phyloP scores from a whole-genome alignment of 2,329 filamentous ascomycete species.

The Aureobasidium sp. region DNA sequence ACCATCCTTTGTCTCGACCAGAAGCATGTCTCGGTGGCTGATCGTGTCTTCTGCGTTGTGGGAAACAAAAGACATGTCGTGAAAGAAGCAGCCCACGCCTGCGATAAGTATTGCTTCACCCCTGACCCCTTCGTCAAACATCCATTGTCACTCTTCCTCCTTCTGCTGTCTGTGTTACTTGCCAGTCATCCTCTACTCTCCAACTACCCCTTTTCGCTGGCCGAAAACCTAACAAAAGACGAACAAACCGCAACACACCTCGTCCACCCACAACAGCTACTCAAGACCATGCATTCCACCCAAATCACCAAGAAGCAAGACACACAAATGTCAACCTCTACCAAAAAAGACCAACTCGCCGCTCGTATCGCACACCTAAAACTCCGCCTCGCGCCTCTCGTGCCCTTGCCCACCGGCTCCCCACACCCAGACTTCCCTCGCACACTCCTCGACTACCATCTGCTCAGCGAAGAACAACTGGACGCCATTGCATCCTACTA shows the following conservation, averaged over 20 bases:
- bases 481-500: slow-evolving; percentile 64
- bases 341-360: slow-evolving; percentile 34
- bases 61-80: not conserved
- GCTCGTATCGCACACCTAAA: slow-evolving; percentile 58
- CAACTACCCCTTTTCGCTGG: slow-evolving; percentile 5
- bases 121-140: not conserved
- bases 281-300: not conserved
- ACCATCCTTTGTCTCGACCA: not conserved
- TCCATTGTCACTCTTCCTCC: not conserved
- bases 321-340: slow-evolving; percentile 15
- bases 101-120: not conserved
- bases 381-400: slow-evolving; percentile 56
- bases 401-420: slow-evolving; percentile 46
- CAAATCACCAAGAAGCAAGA: not conserved
- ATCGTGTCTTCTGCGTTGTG: not conserved
- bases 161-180: not conserved
- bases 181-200: not conserved
- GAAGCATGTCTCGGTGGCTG: not conserved
- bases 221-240: not conserved
- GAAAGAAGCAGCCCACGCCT: not conserved
- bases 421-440: slow-evolving; percentile 56
- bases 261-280: not conserved
- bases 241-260: too few species aligned
- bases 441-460: slow-evolving; percentile 62
- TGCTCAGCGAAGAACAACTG: slow-evolving; percentile 61